phyloP scores from a whole-genome alignment of 176 grass and related monocot species.

The Musa troglodytarum region DNA sequence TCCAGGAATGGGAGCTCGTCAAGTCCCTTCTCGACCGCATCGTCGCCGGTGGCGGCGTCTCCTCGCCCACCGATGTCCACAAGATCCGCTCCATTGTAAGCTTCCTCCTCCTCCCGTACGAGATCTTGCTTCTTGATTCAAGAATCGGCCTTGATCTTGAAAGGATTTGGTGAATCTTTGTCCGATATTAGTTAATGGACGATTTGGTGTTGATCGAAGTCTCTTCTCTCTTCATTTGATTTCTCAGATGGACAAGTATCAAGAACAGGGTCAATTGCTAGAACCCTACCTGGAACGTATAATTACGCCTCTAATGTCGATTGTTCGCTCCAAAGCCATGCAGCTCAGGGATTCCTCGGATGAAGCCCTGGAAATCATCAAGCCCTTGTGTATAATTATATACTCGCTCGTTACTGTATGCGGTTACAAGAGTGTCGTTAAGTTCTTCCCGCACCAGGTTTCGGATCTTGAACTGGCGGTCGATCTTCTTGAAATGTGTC shows the following conservation, averaged over 20 bases:
- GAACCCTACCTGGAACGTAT: slow-evolving; percentile 86
- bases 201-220: background rate
- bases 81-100: slow-evolving; percentile 92
- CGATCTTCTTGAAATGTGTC: slow-evolving; percentile 69
- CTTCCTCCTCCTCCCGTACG: background rate
- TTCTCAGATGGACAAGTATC: slow-evolving; percentile 93
- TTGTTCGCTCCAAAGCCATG: slow-evolving; percentile 61
- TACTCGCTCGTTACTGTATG: slow-evolving; percentile 82
- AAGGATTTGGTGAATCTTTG: background rate
- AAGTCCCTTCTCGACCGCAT: slow-evolving; percentile 53
- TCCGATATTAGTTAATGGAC: too few species aligned
- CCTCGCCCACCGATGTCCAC: slow-evolving; percentile 41
- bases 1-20: slow-evolving; percentile 74
- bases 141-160: background rate
- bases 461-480: slow-evolving; percentile 87
- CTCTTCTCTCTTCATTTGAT: slow-evolving; percentile 1
- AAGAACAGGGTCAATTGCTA: slow-evolving; percentile 89
- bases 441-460: slow-evolving; percentile 95
- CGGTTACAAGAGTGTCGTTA: slow-evolving; percentile 81
- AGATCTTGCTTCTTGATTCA: background rate
- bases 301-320: slow-evolving; percentile 59
- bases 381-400: slow-evolving; percentile 89
- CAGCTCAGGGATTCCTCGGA: slow-evolving; percentile 31
- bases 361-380: slow-evolving; percentile 56
- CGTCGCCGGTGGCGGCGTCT: slow-evolving; percentile 38